Percentiles rank a stretch among this genome's conserved stretches.
These are phyloP conservation scores for Myriosclerotinia curreyana DNA, from an alignment of 2,329 filamentous ascomycete genomes.

Conservation along the genomic window DNA sequence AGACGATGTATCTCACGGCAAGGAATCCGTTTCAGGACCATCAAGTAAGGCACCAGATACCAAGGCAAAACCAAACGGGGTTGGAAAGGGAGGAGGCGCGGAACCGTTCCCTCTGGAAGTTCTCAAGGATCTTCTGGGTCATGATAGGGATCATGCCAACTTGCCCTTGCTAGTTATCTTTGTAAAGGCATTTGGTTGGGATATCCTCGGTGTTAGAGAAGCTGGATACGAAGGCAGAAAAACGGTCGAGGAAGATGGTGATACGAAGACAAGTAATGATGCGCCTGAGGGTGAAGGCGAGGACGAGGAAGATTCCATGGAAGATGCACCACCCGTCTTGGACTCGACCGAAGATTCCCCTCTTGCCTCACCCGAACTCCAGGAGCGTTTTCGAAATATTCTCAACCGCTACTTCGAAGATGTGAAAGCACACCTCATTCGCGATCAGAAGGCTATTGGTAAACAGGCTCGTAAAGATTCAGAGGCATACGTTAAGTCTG, in stretches of 20 bases:
- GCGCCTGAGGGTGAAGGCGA: slow-evolving; percentile 50
- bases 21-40: slow-evolving; percentile 45
- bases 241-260: slow-evolving; percentile 76
- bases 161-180: slow-evolving; percentile 90
- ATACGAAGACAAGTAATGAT: slow-evolving; percentile 48
- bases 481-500: slow-evolving; percentile 96
- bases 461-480: slow-evolving; percentile 91
- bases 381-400: slow-evolving; percentile 82
- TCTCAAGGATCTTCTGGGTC: slow-evolving; percentile 90
- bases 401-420: slow-evolving; percentile 88
- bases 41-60: slow-evolving; percentile 60
- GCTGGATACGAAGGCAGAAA: slow-evolving; percentile 75
- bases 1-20: slow-evolving; percentile 56
- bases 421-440: slow-evolving; percentile 80
- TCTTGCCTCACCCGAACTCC: slow-evolving; percentile 71
- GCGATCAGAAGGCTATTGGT: slow-evolving; percentile 87
- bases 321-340: slow-evolving; percentile 48
- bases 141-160: slow-evolving; percentile 90
- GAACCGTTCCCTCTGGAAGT: slow-evolving; percentile 97
- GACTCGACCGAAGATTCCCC: slow-evolving; percentile 61
- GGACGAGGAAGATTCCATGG: slow-evolving; percentile 38
- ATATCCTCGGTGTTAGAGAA: slow-evolving; percentile 78
- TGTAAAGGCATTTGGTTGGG: slow-evolving; percentile 95
- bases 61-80: slow-evolving; percentile 53
- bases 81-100: slow-evolving; percentile 62